phyloP scores from a whole-genome alignment of 2,329 filamentous ascomycete species.

The Chaetomiaceae sp. region DNA sequence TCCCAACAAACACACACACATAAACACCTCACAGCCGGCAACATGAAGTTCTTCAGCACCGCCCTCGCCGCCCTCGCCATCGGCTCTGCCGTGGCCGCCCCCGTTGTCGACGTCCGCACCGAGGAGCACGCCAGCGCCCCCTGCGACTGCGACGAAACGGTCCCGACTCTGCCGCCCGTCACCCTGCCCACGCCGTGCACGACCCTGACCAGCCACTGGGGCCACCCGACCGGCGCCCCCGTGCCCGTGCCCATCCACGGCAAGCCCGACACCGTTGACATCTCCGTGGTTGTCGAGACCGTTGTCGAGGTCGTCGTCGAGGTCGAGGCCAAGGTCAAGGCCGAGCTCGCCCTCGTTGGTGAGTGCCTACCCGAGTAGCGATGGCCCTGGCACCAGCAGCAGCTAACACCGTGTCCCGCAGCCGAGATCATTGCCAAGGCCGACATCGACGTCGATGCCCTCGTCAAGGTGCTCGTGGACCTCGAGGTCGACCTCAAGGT shows the following conservation, averaged over 20 bases:
- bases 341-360: slow-evolving; percentile 7
- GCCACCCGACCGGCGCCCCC: not conserved
- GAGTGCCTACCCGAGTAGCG: too few species aligned
- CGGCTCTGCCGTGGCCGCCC: slow-evolving; percentile 19
- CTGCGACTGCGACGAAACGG: not conserved
- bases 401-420: too few species aligned
- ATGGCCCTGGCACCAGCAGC: too few species aligned
- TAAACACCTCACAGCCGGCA: slow-evolving; percentile 8
- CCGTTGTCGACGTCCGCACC: slow-evolving; percentile 3
- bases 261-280: not conserved
- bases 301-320: slow-evolving; percentile 1
- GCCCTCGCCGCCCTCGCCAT: slow-evolving; percentile 17
- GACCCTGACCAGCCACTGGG: not conserved
- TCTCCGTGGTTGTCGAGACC: not conserved
- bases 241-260: not conserved
- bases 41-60: slow-evolving; percentile 22
- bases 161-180: not conserved
- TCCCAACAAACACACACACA: too few species aligned
- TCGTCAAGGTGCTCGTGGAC: slow-evolving; percentile 10
- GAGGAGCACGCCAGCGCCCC: too few species aligned
- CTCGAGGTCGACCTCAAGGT: slow-evolving; percentile 12
- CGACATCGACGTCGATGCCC: slow-evolving; percentile 10
- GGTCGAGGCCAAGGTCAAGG: slow-evolving; percentile 10
- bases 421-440: slow-evolving; percentile 2
- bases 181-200: not conserved